Conservation (phyloP, 495 filamentous ascomycete species). For the Annulohypoxylon moriforme region DNA sequence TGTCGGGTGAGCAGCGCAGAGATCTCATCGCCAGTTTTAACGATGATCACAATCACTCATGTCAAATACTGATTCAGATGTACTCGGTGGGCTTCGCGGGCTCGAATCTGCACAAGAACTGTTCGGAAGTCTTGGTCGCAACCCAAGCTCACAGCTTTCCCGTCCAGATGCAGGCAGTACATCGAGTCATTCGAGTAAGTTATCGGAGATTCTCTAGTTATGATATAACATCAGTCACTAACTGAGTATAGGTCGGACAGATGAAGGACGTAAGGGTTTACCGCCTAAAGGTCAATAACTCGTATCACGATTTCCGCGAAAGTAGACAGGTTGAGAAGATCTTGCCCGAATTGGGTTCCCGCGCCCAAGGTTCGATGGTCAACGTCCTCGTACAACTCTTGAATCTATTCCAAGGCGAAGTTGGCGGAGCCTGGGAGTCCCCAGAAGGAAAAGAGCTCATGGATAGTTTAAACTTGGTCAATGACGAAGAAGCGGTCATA, state of each 20-base stretch:
- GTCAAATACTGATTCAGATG: slow-evolving; percentile 45
- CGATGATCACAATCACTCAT: slow-evolving; percentile 23
- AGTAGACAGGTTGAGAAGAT: slow-evolving; percentile 47
- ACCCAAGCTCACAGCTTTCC: slow-evolving; percentile 40
- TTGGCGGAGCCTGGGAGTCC: background rate
- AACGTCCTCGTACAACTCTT: slow-evolving; percentile 33
- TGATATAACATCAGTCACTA: slow-evolving; percentile 10
- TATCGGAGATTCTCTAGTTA: background rate
- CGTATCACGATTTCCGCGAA: slow-evolving; percentile 41
- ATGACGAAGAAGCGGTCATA: background rate
- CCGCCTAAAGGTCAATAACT: slow-evolving; percentile 42
- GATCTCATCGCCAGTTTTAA: slow-evolving; percentile 43
- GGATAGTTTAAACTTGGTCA: slow-evolving; percentile 18
- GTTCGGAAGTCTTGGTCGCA: slow-evolving; percentile 38
- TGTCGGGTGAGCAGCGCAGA: slow-evolving; percentile 33
- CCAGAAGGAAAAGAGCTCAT: slow-evolving; percentile 31
- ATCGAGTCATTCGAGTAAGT: slow-evolving; percentile 47
- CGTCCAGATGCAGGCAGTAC: slow-evolving; percentile 41
- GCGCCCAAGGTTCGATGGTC: slow-evolving; percentile 38
- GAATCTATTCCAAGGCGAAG: slow-evolving; percentile 43
- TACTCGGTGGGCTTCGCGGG: slow-evolving; percentile 47
- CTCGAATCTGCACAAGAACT: slow-evolving; percentile 44
- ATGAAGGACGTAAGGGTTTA: slow-evolving; percentile 39
- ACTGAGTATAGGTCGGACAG: slow-evolving; percentile 43
- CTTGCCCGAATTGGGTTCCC: slow-evolving; percentile 40